Conservation (phyloP, 2,329 filamentous ascomycete genomes). For the Curvularia lunata region DNA sequence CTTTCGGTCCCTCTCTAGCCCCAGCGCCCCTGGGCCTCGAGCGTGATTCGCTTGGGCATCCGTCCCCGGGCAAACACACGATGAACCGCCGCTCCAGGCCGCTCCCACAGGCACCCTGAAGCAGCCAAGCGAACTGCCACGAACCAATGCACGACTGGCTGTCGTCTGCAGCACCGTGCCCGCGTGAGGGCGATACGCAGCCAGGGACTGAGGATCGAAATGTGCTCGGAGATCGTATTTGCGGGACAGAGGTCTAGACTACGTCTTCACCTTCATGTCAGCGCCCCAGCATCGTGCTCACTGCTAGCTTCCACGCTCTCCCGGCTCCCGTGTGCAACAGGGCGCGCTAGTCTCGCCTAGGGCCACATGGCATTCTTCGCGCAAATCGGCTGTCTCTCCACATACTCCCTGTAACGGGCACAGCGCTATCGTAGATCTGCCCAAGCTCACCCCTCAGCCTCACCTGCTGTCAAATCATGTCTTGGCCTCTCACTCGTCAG, state of each 20-base stretch:
- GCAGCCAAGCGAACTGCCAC: conserved; percentile 2
- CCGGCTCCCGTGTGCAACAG: conserved; percentile 1
- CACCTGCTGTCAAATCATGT: not conserved
- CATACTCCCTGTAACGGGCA: not conserved
- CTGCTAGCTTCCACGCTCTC: conserved; percentile 9
- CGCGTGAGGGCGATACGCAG: not conserved
- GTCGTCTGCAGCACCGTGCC: conserved; percentile 7
- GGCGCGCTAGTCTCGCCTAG: not conserved
- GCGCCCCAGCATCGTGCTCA: conserved; percentile 5
- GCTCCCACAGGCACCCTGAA: conserved; percentile 4
- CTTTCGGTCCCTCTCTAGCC: not conserved
- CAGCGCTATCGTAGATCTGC: conserved; percentile 10
- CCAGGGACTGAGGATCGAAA: conserved; percentile 13
- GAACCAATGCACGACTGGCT: not conserved
- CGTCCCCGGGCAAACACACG: not conserved
- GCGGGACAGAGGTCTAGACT: conserved; percentile 6
- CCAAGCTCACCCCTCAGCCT: conserved; percentile 5
- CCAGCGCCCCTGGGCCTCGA: not conserved
- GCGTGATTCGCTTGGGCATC: not conserved
- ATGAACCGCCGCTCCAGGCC: not conserved
- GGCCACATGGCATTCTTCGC: not conserved
- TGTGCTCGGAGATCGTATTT: conserved; percentile 9
- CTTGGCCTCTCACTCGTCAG: too few species aligned
- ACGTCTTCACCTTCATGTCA: conserved; percentile 1
- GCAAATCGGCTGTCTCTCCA: conserved; percentile 12